Evolutionary conservation across 768 basidiomycete species (phyloP), one percentile per base, ranked within the genome.

Genomic region (Coprinellus micaceus): DNA sequence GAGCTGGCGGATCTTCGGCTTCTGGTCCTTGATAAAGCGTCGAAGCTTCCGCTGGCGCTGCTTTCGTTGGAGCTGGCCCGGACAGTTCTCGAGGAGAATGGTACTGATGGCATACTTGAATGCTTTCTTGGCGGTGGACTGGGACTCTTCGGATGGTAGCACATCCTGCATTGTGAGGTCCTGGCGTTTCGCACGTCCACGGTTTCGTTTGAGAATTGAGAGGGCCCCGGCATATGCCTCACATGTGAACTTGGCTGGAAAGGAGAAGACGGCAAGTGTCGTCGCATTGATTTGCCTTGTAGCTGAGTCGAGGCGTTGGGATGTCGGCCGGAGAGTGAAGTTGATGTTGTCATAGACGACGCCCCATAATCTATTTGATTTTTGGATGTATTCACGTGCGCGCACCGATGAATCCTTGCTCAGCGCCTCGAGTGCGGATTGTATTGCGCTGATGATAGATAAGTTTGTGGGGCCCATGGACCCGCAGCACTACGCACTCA

Each of bases 341-440:
- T 61, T 61, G 58, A 61, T 61, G 36, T 61, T 61, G 50, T 59
- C 60, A 28, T 58, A 61, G 21, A 58, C 60, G 21, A 58, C 50
- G 7, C 51, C 54, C 60, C 58, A 61, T 7, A 55, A 44, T 11
- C 48, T 48, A n/a, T 56, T 41, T 1, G 57, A 55, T 24, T 36
- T 36, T 17, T 13, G 30, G 9, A 56, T 45, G 47, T 58, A 61
- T 22, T 43, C 22, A 17, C 43, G 39, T 37, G 60, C 60, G 2
- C 26, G 48, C 4, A 37, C 17, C 40, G 52, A 55, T 0, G 59
- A 55, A 26, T 60, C 59, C 28, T 57, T 21, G 1, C 44, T 53
- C 3, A 60, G 59, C 36, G 4, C 19, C 21, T 15, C 33, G 13
- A 54, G 30, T 24, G 22, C 13, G 13, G 2, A 1, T 26, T 54